Base-by-base conservation (phyloP, 257 asterid genomes). In the Solanum raphanifolium region DNA sequence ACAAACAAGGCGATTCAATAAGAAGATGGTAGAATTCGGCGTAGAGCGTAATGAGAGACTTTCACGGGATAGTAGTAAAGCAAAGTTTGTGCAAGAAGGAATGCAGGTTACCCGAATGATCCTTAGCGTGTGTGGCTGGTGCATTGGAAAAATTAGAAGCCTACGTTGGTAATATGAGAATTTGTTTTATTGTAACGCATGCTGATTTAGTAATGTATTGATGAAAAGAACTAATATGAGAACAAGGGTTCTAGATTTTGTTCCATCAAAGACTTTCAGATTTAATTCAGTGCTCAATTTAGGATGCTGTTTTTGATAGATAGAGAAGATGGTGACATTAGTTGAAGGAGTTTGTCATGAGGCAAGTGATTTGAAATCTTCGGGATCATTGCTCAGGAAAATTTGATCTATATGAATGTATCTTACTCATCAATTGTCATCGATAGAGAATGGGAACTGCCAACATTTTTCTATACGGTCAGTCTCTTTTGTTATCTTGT, bases 311-410 rank as follows among this genome's bases (percentile, higher is more conserved):
- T 52, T 52, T 7, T 6, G 65, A 18, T 55, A 6, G n/a, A 55
- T 55, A 11, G 65, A 18, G 65, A 43, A 39, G 46, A 39, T 3
- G 13, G 46, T 1, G 13, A 39, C 46, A 39, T 39, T 13, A 39
- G 13, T 39, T 39, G 46, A 39, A 39, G 46, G 13, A 39, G 46
- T 39, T 88, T 87, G 66, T 3, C 18, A 87, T 23, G 83, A 21
- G 35, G 89, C 88, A 60, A 86, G 90, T 72, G 89, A 86, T 15
- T 78, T 93, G 32, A 92, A 88, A 84, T 78, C 93, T 10, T 18
- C 87, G 2, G 95, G 92, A 88, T 84, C 94, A 36, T 69, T 94
- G n/a, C 39, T 92, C 16, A 90, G 90, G 66, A 90, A 87, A 87
- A 92, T 93, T 71, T 96, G n/a, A n/a, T n/a, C n/a, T n/a, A n/a